Conservation (phyloP, 257 asterid species). For the Ilex aquifolium region DNA sequence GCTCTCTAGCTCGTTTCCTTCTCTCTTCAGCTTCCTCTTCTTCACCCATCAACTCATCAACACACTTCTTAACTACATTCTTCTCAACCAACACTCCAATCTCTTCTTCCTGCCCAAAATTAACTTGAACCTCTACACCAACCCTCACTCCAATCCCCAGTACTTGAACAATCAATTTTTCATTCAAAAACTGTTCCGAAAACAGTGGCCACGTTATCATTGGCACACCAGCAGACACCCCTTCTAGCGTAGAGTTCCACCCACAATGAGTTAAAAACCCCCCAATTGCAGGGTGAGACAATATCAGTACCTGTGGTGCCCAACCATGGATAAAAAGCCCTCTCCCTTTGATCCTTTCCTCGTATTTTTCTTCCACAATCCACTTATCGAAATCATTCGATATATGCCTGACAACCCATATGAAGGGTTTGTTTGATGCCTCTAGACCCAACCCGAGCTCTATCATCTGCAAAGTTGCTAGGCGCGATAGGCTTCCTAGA, state of each 20-base stretch:
- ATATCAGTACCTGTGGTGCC: too few relatives aligned
- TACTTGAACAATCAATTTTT: conserved; percentile 23
- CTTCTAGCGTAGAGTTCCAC: too few relatives aligned
- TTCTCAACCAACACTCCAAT: conserved; percentile 11
- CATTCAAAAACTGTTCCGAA: conserved; percentile 35
- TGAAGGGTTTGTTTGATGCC: neutral
- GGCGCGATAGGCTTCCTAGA: neutral
- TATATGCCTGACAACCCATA: neutral
- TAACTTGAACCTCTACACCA: conserved; percentile 14
- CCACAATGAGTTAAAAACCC: too few relatives aligned
- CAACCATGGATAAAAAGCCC: too few relatives aligned
- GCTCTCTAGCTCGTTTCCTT: conserved; percentile 22
- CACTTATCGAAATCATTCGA: neutral
- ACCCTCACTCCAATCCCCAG: conserved; percentile 25
- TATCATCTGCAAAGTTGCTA: neutral
- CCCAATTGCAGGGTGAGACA: too few relatives aligned
- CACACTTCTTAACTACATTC: conserved; percentile 21
- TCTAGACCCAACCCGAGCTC: neutral
- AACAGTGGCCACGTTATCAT: conserved; percentile 39
- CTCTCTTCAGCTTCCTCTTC: too few relatives aligned
- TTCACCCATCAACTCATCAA: conserved; percentile 13
- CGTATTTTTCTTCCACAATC: too few relatives aligned
- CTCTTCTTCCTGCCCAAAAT: conserved; percentile 12
- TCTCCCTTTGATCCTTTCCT: too few relatives aligned
- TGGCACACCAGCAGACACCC: too few relatives aligned